Base-by-base conservation (phyloP, 371 early-diverging fungal species). In the Rhizopus sp. region DNA sequence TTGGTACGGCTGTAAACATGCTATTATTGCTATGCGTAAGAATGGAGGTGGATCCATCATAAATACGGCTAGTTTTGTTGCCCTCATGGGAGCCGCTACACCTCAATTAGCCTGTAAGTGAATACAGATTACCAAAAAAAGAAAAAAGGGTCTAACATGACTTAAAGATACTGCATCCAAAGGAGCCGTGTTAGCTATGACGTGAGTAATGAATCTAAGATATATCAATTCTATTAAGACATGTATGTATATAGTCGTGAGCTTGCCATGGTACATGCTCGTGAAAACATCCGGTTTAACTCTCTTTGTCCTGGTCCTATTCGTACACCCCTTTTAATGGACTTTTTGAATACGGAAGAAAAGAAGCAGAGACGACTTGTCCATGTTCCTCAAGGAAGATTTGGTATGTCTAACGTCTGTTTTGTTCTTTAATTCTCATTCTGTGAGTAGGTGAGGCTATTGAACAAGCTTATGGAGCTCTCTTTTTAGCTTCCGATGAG, bases 301-400 rank as follows among this genome's bases (percentile, higher is more conserved):
- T 78, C 92, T 7, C 78, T 94, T n/a, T 94, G 93, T 66, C 94
- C 93, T 6, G 94, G 94, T 3, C 91, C 93, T n/a, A 62, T 92
- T 56, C 81, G 88, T 23, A 92, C 93, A 0, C 90, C 90, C 41
- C 73, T 94, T 32, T 67, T 94, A 55, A 92, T 92, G 92, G 89
- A 92, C 57, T 92, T 91, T 63, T 75, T 94, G 38, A 84, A 92
- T 70, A 91, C 91, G 10, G 88, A 87, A 44, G 93, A 91, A 55
- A 94, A 94, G 85, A 90, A 89, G 71, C 78, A 91, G 59, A 73
- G 94, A 49, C 81, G 94, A 31, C 62, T 91, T 63, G 87, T 90
- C 15, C 93, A 94, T 73, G 84, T 91, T 6, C 94, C 94, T 30
- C 89, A 91, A 83, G 94, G 93, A 34, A 75, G 93, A 56, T 94